Evolutionary conservation across 805 yeast genomes (phyloP).

Genomic region (Teunomyces cretensis): DNA sequence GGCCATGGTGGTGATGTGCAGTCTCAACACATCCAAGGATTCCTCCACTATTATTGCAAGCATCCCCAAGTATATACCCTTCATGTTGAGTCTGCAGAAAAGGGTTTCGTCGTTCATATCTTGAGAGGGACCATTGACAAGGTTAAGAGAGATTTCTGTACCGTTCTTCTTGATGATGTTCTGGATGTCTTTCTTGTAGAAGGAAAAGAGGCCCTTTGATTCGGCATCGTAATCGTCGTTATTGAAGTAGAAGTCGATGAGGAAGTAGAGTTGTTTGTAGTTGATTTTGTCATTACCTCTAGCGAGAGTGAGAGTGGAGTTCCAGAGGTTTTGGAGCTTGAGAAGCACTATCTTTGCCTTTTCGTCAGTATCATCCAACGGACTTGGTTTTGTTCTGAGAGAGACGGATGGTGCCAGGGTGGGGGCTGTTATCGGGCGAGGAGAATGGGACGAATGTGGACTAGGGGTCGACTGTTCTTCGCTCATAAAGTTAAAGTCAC

Average conservation of each 20-base stretch:
- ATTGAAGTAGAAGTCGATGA: conserved; percentile 31
- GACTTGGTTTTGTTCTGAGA: not conserved
- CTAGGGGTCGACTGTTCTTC: conserved; percentile 17
- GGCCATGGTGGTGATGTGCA: conserved; percentile 6
- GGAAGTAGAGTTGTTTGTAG: conserved; percentile 23
- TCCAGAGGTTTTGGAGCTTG: conserved; percentile 29
- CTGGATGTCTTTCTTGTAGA: conserved; percentile 27
- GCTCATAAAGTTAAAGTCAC: conserved; percentile 37
- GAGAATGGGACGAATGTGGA: conserved; percentile 1
- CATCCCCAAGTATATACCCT: conserved; percentile 31
- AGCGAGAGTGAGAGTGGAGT: conserved; percentile 15
- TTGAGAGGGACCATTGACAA: conserved; percentile 2
- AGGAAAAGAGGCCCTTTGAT: conserved; percentile 21
- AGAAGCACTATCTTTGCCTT: conserved; percentile 11
- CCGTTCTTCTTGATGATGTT: conserved; percentile 16
- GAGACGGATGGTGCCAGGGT: not conserved
- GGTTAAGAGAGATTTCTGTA: conserved; percentile 12
- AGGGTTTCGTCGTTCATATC: conserved; percentile 15
- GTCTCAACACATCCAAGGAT: conserved; percentile 20
- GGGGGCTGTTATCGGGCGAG: conserved; percentile 4
- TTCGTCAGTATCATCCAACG: not conserved
- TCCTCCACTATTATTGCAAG: conserved; percentile 33
- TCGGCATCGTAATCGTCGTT: conserved; percentile 17
- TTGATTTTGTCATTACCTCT: conserved; percentile 20
- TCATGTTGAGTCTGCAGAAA: conserved; percentile 16